Evolutionary conservation across 2,329 filamentous ascomycete species (phyloP), one percentile per base, ranked within the genome.

Genomic region (Coniochaeta sp.): DNA sequence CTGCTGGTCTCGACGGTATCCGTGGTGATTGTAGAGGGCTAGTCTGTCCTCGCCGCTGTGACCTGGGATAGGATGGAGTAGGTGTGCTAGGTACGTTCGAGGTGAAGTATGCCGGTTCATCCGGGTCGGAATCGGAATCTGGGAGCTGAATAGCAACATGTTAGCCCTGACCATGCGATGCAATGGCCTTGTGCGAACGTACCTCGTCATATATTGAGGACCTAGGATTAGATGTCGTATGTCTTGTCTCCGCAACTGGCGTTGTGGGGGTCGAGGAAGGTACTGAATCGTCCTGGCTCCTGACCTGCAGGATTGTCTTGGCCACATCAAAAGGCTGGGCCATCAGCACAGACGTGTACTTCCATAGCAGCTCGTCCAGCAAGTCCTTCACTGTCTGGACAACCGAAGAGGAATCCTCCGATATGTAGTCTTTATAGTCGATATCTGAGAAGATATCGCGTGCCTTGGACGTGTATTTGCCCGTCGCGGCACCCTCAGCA

Each of bases 261-360:
- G 65, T 60, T 31, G 24, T 17, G 17, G 26, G 22, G 7, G 12
- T 24, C 6, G 47, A 65, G 75, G 61, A 1, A 70, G 70, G 55
- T 77, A 31, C 78, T 38, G 76, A 67, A 58, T 79, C 79, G 65
- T 83, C 82, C 67, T 87, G 83, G 63, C 74, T 76, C 65, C 81
- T 85, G 58, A 92, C 86, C 76, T 99, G 95, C 67, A 99, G 77
- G 60, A 98, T 85, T 16, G 89, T 95, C 81, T 97, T 98, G 70
- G 93, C 92, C 61, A 97, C 93, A 79, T 98, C 95, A 73, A 99
- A 98, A 16, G 95, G 95, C 76, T 99, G 95, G 59, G 91, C 89
- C 71, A 96, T 87, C 69, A 98, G 75, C 26, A 96, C 88, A 61
- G 89, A 91, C 16, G 88, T 89, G 76, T 99, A 99, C 71, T 95